phyloP scores from a whole-genome alignment of 1,284 basidiomycete genomes.

The Coniferiporia weirii region DNA sequence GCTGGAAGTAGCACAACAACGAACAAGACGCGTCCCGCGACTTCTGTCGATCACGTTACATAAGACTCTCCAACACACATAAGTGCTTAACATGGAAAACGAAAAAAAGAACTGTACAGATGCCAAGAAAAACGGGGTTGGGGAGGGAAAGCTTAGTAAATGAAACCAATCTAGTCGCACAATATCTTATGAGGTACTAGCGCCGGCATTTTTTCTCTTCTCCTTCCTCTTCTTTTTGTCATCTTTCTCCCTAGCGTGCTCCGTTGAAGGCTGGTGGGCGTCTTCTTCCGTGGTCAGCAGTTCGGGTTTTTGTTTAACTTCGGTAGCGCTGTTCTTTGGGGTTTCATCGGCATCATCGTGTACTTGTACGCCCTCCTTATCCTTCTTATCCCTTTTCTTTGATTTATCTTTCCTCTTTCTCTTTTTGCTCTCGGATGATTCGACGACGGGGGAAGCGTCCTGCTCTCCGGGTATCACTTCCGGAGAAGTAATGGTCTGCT shows the following conservation, averaged over 20 bases:
- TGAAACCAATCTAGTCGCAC: background rate
- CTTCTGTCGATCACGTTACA: background rate
- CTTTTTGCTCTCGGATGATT: slow-evolving; percentile 18
- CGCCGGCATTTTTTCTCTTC: slow-evolving; percentile 22
- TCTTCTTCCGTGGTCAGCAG: too few species aligned
- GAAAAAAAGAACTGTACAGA: too few species aligned
- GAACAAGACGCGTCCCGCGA: background rate
- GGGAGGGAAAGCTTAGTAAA: background rate
- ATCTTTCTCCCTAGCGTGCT: slow-evolving; percentile 6
- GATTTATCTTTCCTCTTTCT: slow-evolving; percentile 29
- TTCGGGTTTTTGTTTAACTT: slow-evolving; percentile 21
- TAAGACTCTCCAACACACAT: background rate
- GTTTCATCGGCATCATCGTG: slow-evolving; percentile 9
- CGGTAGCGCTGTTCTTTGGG: slow-evolving; percentile 20
- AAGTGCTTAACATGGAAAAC: too few species aligned
- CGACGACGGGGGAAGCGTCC: background rate
- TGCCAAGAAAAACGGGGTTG: too few species aligned
- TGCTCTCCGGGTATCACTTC: background rate
- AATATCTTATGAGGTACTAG: background rate
- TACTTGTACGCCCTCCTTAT: background rate
- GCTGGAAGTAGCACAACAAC: background rate
- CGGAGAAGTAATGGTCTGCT: background rate
- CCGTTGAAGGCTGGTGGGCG: background rate
- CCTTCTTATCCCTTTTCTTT: slow-evolving; percentile 21
- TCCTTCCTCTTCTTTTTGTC: slow-evolving; percentile 6